Conservation (phyloP, 73 alveolate species). For the Blepharisma stoltei region DNA sequence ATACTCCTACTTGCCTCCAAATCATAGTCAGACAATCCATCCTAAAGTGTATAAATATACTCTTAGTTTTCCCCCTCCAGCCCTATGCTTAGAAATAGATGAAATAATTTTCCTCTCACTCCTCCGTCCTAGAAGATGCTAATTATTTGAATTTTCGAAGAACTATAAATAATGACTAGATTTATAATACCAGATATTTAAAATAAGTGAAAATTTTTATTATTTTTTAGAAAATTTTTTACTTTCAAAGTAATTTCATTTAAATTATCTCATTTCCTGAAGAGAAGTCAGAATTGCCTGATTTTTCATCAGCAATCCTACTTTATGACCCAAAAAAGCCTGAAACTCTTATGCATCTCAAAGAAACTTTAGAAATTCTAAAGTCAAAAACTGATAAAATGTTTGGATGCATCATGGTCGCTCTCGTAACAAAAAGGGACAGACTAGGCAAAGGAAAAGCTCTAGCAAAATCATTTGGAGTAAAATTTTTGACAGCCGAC, state of each 20-base stretch:
- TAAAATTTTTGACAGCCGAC: background rate
- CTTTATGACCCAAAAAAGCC: background rate
- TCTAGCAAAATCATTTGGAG: background rate
- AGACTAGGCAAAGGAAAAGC: conserved; percentile 13
- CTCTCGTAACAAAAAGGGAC: background rate
- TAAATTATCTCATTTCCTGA: too few relatives aligned
- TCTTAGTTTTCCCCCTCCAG: conserved; percentile 21
- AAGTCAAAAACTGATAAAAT: background rate
- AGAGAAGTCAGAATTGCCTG: background rate
- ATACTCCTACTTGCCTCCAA: conserved; percentile 24
- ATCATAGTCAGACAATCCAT: background rate
- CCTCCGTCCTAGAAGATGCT: too few relatives aligned
- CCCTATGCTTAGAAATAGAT: background rate
- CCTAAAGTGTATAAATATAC: conserved; percentile 18
- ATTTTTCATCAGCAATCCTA: conserved; percentile 22
- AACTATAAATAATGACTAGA: too few relatives aligned
- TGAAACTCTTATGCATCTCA: background rate
- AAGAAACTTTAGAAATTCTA: background rate
- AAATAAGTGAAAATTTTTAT: too few relatives aligned
- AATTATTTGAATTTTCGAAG: too few relatives aligned
- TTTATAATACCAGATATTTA: too few relatives aligned
- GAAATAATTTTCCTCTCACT: conserved; percentile 2
- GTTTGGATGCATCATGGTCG: background rate
- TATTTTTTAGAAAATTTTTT: too few relatives aligned
- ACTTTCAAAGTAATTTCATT: too few relatives aligned